A percentile compares a stretch with the other conserved stretches of the same genome.
Evolutionary conservation across 2,329 filamentous ascomycete genomes (phyloP).

Genomic region (Gyromitra esculenta): DNA sequence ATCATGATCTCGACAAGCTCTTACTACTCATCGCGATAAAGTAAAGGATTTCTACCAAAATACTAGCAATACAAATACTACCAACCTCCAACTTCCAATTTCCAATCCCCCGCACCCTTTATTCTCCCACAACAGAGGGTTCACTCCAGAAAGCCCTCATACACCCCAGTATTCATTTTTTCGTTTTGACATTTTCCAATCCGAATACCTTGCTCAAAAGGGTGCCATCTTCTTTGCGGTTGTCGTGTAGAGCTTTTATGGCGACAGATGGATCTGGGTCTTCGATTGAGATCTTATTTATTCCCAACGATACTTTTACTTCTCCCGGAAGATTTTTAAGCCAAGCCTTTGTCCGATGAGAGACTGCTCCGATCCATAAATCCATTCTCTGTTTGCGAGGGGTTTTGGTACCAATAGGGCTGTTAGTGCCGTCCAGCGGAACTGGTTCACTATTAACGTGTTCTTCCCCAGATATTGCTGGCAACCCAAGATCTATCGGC

Average conservation of each 20-base stretch:
- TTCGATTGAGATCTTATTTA: not conserved
- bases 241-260: not conserved
- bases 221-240: not conserved
- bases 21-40: not conserved
- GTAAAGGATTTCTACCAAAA: not conserved
- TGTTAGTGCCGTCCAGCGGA: not conserved
- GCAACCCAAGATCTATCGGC: not conserved
- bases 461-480: not conserved
- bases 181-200: not conserved
- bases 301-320: not conserved
- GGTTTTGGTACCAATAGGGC: not conserved
- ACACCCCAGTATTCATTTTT: not conserved
- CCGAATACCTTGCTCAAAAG: not conserved
- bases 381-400: not conserved
- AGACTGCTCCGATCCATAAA: conserved; percentile 12
- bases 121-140: not conserved
- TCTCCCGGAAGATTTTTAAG: conserved; percentile 20
- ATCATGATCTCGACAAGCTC: not conserved
- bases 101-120: not conserved
- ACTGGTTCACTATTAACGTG: not conserved
- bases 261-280: not conserved
- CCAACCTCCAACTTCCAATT: not conserved
- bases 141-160: not conserved
- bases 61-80: not conserved
- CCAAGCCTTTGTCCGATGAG: conserved; percentile 23